Conservation (phyloP, 2,329 filamentous ascomycete species). For the Ascosphaera pollenicola region DNA sequence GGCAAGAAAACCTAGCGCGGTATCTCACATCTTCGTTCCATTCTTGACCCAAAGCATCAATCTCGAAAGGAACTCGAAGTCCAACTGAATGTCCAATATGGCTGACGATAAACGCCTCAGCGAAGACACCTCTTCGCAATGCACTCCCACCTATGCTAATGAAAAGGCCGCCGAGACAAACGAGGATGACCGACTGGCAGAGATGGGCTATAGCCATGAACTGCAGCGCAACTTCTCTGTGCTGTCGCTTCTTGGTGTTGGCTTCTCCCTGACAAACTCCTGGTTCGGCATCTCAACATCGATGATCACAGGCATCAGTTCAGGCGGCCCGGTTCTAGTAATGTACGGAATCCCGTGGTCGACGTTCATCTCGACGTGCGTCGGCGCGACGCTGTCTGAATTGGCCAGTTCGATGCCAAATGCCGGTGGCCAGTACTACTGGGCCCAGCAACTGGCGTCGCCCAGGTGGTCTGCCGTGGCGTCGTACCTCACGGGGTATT, state of each 20-base stretch:
- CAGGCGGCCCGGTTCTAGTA: conserved; percentile 26
- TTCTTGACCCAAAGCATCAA: too few species aligned
- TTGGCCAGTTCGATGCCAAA: conserved; percentile 28
- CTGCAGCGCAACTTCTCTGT: conserved; percentile 27
- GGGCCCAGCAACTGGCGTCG: conserved; percentile 27
- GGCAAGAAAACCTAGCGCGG: too few species aligned
- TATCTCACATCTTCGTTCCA: too few species aligned
- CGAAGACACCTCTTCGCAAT: too few species aligned
- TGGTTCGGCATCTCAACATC: conserved; percentile 30
- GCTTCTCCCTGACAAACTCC: conserved; percentile 29
- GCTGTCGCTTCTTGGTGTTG: conserved; percentile 27
- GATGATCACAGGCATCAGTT: conserved; percentile 28
- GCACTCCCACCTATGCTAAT: too few species aligned
- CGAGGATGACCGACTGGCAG: too few species aligned
- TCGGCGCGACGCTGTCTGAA: conserved; percentile 25
- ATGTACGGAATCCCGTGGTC: conserved; percentile 29
- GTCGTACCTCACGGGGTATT: conserved; percentile 28
- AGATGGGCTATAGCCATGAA: conserved; percentile 28
- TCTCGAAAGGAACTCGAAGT: too few species aligned
- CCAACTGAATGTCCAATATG: background rate
- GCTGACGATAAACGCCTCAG: background rate
- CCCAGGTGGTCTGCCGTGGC: conserved; percentile 23
- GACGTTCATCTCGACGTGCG: conserved; percentile 22
- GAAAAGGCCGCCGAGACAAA: too few species aligned
- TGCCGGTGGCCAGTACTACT: conserved; percentile 30